Base-by-base conservation (phyloP, 805 yeast species). In the Saccharomycopsis synnaedendra region DNA sequence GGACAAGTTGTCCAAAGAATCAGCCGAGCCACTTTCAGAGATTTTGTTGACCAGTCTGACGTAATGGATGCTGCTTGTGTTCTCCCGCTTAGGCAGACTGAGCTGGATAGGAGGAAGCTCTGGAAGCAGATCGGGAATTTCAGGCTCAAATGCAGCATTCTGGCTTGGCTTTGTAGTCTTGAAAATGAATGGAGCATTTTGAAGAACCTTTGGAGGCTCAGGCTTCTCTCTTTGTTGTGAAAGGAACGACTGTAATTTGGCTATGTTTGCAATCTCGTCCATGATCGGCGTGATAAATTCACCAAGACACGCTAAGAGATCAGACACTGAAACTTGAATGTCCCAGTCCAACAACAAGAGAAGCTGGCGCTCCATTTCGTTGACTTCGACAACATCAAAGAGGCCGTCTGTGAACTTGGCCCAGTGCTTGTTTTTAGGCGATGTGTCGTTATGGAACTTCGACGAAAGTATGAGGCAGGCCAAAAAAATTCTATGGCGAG, bases 391-490 rank as follows among this genome's bases (percentile, higher is more conserved):
- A 39, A 84, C 66, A 8, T 80, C 61, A 51, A 90, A 73, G 41
- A 93, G 70, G 1, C 97, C 97, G 60, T 82, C 80, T 3, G 97
- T 89, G 69, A 89, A 89, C 50, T 78, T 74, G 3, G 95, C 82
- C 98, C 98, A 90, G 67, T 90, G 96, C 66, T 84, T 88, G 67
- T 90, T 90, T 62, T 89, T 74, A 41, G 98, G 98, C 19, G 94
- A 82, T 3, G 95, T 83, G 68, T 90, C 98, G 64, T 90, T 90
- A 54, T 88, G 74, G 54, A 80, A 80, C 68, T 90, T 90, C n/a
- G 97, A 96, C 11, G 95, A 85, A 43, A 93, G 66, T 40, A 90
- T 86, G 47, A 90, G 71, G 41, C 95, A 78, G 0, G 96, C 96
- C 44, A 90, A 68, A 56, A 90, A 93, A 47, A 90, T 85, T 52